These are phyloP conservation scores for Pythium periplocum DNA, from an alignment of 352 stramenopile genomes.

Conservation along the genomic window DNA sequence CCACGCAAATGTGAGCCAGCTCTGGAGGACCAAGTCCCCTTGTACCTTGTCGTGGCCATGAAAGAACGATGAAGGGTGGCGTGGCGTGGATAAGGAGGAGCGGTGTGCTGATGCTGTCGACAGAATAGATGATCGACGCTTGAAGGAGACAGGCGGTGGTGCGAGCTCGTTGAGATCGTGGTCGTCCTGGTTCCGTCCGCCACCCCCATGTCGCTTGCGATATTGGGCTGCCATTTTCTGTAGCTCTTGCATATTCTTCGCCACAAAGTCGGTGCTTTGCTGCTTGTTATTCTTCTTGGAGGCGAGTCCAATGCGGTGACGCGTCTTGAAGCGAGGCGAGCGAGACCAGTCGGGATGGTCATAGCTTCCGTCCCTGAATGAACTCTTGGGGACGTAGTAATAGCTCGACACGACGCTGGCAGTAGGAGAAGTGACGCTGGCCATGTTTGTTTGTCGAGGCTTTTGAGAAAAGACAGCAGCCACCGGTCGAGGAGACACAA, in stretches of 20 bases:
- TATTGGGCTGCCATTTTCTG: conserved; percentile 1
- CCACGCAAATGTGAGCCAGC: conserved; percentile 33
- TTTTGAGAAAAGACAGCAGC: conserved; percentile 49
- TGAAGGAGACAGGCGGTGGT: too few species aligned
- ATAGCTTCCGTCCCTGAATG: conserved; percentile 22
- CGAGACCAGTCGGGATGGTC: conserved; percentile 38
- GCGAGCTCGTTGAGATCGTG: conserved; percentile 1
- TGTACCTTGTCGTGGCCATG: not conserved
- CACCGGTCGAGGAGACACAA: conserved; percentile 22
- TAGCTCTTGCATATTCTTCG: conserved; percentile 7
- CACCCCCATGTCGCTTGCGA: not conserved
- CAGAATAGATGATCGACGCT: too few species aligned
- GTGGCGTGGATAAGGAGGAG: too few species aligned
- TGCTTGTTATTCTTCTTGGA: conserved; percentile 1
- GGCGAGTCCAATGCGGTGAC: too few species aligned
- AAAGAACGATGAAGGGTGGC: too few species aligned
- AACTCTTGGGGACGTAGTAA: conserved; percentile 42
- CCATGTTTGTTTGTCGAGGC: conserved; percentile 29
- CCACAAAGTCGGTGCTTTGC: conserved; percentile 7
- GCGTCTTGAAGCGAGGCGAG: conserved; percentile 27
- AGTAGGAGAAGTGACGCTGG: conserved; percentile 25
- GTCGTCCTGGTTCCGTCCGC: conserved; percentile 4
- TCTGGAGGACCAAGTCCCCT: conserved; percentile 13
- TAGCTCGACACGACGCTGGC: conserved; percentile 52
- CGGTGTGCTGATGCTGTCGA: too few species aligned